phyloP scores from a whole-genome alignment of 2,329 filamentous ascomycete species.

The Xylaria sp. region DNA sequence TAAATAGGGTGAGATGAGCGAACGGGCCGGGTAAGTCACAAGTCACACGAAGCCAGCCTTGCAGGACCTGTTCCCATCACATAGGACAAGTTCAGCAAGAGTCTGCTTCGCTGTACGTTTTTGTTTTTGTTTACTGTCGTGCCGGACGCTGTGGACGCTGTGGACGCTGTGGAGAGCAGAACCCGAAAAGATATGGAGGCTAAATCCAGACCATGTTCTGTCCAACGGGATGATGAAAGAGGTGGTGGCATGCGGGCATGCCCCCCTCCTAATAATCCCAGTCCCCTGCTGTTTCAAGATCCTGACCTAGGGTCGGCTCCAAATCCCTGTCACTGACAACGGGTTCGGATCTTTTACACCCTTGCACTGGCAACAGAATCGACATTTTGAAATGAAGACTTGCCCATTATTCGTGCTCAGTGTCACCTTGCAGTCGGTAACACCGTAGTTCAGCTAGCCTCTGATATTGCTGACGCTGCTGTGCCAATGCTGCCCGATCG shows the following conservation, averaged over 20 bases:
- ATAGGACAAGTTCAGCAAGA: too few species aligned
- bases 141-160: background rate
- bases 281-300: background rate
- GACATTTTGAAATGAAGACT: background rate
- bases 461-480: background rate
- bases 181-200: background rate
- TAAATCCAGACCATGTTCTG: too few species aligned
- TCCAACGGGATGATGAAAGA: background rate
- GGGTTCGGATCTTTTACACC: background rate
- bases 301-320: background rate
- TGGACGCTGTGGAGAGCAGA: background rate
- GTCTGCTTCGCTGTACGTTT: too few species aligned
- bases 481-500: too few species aligned
- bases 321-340: background rate
- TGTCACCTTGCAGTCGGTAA: background rate
- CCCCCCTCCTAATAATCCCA: background rate
- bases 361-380: background rate
- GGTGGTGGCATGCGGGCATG: background rate
- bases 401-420: too few species aligned
- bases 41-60: background rate
- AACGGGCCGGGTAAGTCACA: slow-evolving; percentile 2
- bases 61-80: background rate
- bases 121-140: background rate
- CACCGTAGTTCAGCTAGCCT: background rate
- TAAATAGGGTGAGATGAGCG: slow-evolving; percentile 10